Evolutionary conservation across 345 rosid genomes (phyloP).

Genomic region (Bruguiera parviflora): DNA sequence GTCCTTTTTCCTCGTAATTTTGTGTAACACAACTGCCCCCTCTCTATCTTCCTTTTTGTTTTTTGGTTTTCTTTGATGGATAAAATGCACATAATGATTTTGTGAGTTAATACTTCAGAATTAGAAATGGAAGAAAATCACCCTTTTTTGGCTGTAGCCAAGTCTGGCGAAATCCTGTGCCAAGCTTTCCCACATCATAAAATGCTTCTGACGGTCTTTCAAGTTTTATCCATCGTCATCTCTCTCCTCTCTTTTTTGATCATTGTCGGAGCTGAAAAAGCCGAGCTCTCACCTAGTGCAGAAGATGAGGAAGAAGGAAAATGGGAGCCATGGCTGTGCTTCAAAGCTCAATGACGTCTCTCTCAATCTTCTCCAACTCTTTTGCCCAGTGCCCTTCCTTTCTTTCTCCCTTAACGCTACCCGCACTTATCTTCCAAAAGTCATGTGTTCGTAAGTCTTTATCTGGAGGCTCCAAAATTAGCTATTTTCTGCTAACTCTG

Average conservation of each 20-base stretch:
- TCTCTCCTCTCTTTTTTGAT: constrained; percentile 19
- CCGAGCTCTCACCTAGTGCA: constrained; percentile 3
- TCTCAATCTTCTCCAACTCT: constrained; percentile 42
- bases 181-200: too few relatives aligned
- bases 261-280: constrained; percentile 14
- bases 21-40: constrained; percentile 34
- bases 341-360: constrained; percentile 65
- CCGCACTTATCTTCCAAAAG: too few relatives aligned
- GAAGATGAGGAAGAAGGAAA: constrained; percentile 28
- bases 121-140: constrained; percentile 20
- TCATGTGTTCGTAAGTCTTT: too few relatives aligned
- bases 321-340: constrained; percentile 76
- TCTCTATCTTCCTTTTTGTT: not conserved
- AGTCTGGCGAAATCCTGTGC: not conserved
- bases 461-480: too few relatives aligned
- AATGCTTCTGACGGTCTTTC: too few relatives aligned
- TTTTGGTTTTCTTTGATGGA: not conserved
- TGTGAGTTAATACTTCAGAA: constrained; percentile 31
- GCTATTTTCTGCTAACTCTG: too few relatives aligned
- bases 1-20: constrained; percentile 9
- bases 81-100: constrained; percentile 14
- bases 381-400: too few relatives aligned
- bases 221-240: not conserved
- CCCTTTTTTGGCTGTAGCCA: not conserved
- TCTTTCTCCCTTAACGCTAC: too few relatives aligned